phyloP scores from a whole-genome alignment of 1,284 basidiomycete species.

The Naganishia albida region DNA sequence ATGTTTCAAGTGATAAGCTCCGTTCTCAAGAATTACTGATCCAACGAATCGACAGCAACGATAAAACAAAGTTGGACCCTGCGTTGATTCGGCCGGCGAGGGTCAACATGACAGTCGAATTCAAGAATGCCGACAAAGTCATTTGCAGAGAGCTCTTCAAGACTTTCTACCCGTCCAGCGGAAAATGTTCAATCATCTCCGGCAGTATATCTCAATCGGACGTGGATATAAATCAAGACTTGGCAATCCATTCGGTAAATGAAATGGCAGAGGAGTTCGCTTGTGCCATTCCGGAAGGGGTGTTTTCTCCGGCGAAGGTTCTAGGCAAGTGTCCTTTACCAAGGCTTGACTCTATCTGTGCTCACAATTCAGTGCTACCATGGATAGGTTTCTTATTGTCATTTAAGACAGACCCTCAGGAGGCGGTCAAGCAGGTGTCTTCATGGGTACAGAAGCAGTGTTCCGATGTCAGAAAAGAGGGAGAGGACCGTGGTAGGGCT shows the following conservation, averaged over 20 bases:
- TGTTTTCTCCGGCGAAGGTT: constrained; percentile 76
- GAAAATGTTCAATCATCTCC: constrained; percentile 41
- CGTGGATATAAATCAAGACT: too few relatives aligned
- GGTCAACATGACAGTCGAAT: constrained; percentile 40
- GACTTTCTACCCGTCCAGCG: constrained; percentile 72
- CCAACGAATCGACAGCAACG: constrained; percentile 36
- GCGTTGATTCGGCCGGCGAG: constrained; percentile 44
- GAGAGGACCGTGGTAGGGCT: too few relatives aligned
- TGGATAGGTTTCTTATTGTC: too few relatives aligned
- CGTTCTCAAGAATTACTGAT: neutral
- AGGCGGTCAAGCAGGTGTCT: too few relatives aligned
- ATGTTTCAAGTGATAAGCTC: neutral
- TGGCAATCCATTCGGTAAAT: too few relatives aligned
- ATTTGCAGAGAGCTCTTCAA: constrained; percentile 73
- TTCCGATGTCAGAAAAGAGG: too few relatives aligned
- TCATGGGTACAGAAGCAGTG: too few relatives aligned
- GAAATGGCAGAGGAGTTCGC: constrained; percentile 72
- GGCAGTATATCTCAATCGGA: too few relatives aligned
- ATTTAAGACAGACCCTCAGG: too few relatives aligned
- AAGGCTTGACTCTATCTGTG: too few relatives aligned
- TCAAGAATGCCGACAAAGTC: constrained; percentile 67
- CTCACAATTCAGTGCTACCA: too few relatives aligned
- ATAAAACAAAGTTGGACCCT: constrained; percentile 41
- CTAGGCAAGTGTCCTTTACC: constrained; percentile 64
- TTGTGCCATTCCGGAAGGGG: constrained; percentile 73